Conservation (phyloP, 75 land plant species). For the Pinus albicaulis region DNA sequence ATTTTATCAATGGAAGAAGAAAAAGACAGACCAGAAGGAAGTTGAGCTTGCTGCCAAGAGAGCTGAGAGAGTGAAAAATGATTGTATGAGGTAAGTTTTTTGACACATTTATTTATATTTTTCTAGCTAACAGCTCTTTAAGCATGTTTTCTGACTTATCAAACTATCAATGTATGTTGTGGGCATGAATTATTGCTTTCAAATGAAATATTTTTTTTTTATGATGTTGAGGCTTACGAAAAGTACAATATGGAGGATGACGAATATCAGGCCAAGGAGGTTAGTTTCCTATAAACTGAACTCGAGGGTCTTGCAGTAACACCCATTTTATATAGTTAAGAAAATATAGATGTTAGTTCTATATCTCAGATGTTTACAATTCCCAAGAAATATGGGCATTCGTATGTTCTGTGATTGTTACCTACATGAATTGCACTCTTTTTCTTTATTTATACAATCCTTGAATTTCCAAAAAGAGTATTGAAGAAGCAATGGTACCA, state of each 20-base stretch:
- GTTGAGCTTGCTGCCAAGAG: constrained; percentile 71
- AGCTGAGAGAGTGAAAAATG: constrained; percentile 96
- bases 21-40: constrained; percentile 74
- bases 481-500: too few species aligned
- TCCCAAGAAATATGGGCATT: too few species aligned
- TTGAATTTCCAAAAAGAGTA: too few species aligned
- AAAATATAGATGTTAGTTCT: neutral
- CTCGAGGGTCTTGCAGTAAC: neutral
- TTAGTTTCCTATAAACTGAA: neutral
- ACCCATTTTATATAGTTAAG: neutral
- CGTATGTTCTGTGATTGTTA: too few species aligned
- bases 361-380: too few species aligned
- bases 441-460: too few species aligned
- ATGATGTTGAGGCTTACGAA: constrained; percentile 97
- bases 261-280: constrained; percentile 16
- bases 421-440: too few species aligned
- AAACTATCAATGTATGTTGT: constrained; percentile 38
- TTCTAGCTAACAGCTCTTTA: neutral
- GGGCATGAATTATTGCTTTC: constrained; percentile 94
- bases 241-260: constrained; percentile 80
- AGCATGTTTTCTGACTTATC: neutral
- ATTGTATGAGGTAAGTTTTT: constrained; percentile 85
- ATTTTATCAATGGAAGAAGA: constrained; percentile 90
- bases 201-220: constrained; percentile 95
- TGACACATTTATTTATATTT: neutral